Evolutionary conservation across 2,329 filamentous ascomycete genomes (phyloP), one percentile per base, ranked within the genome.

Genomic region (Pseudogymnoascus sp.): DNA sequence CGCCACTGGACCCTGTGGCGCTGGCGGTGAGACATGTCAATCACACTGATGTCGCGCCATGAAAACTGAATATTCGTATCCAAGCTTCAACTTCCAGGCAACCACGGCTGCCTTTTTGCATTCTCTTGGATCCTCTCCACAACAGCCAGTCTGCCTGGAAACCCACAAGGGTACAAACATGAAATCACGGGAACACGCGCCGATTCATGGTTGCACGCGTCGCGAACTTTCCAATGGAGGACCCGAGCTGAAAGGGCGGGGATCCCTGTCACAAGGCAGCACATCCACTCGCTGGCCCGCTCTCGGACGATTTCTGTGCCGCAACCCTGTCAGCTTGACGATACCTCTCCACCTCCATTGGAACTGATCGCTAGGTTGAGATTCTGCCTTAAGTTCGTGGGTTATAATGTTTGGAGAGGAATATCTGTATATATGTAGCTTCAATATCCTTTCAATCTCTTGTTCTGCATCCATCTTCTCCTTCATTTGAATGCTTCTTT

Each of bases 341-440:
- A 57, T 19, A 57, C 14, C 28, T 57, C 48, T 14, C 48, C 25
- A 57, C 48, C 21, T 48, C 43, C 14, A 39, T 14, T 48, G 43
- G 43, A 34, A 34, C 19, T 57, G n/a, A 19, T 19, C 48, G 25
- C 25, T 57, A 4, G 8, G 25, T n/a, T 57, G 48, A 34, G 48
- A 57, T 57, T 19, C 48, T 57, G 48, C 48, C 48, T 57, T 6
- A 16, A 6, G 48, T 25, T 5, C n/a, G 28, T 19, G 25, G 48
- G n/a, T 10, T 57, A 34, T 19, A 57, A 34, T 57, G 25, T 16
- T 6, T 57, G 31, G 48, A 57, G 48, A 34, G 8, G 48, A 57
- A 57, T 57, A 19, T 57, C 48, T 31, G 48, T 57, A 57, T 54
- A 54, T 57, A 57, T 57, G 25, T 57, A 57, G 48, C 48, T 57